Percentiles rank a stretch among this genome's conserved stretches.
Evolutionary conservation across 2,329 filamentous ascomycete genomes (phyloP).

Genomic region (Fusarium caatingaense): DNA sequence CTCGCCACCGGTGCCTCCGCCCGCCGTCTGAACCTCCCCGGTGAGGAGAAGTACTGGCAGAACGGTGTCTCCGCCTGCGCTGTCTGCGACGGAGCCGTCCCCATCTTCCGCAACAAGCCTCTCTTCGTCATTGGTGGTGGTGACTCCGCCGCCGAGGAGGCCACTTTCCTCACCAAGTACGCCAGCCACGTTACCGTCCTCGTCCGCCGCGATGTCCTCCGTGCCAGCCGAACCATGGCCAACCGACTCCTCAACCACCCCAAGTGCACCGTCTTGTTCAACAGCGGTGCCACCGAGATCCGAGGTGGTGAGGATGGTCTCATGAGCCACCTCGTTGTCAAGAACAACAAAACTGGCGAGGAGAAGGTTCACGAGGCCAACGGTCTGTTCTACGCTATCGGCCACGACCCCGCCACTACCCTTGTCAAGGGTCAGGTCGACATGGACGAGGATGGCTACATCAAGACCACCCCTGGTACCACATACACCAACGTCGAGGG

Average conservation of each 20-base stretch:
- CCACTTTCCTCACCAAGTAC: conserved; percentile 97
- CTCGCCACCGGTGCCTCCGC: conserved; percentile 96
- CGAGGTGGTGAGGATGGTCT: conserved; percentile 85
- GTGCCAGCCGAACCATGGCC: conserved; percentile 93
- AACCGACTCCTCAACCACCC: conserved; percentile 82
- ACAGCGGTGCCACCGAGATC: conserved; percentile 84
- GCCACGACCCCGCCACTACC: conserved; percentile 92
- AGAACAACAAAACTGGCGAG: conserved; percentile 79
- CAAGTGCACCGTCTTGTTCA: conserved; percentile 92
- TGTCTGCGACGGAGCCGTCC: conserved; percentile 95
- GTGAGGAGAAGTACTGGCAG: conserved; percentile 97
- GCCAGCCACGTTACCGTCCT: conserved; percentile 94
- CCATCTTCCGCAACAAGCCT: conserved; percentile 97
- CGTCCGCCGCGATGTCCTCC: conserved; percentile 85
- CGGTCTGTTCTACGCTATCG: conserved; percentile 96
- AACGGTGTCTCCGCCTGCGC: conserved; percentile 96
- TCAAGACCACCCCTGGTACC: conserved; percentile 88
- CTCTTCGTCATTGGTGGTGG: conserved; percentile 96
- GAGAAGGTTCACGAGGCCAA: conserved; percentile 89
- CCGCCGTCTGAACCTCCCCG: conserved; percentile 81
- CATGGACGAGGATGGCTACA: conserved; percentile 90
- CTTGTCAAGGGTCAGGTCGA: conserved; percentile 92
- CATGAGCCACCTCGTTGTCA: conserved; percentile 89
- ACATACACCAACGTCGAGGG: conserved; percentile 89
- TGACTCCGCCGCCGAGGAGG: conserved; percentile 97